Conservation (phyloP, 768 basidiomycete species). For the Kwoniella botswanensis region DNA sequence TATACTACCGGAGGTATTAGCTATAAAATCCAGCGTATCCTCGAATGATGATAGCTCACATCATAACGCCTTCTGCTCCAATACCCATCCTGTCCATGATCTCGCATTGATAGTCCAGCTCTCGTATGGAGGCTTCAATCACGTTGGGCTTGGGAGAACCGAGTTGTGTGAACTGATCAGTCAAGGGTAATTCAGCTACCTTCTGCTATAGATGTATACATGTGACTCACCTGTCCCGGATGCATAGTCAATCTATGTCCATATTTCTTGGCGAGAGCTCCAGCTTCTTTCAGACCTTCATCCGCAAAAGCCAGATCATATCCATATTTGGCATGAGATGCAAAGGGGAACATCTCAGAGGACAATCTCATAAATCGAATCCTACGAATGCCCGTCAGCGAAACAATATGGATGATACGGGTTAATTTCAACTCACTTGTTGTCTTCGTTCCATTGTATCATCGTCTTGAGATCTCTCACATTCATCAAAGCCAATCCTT, state of each 20-base stretch:
- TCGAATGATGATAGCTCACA: slow-evolving; percentile 60
- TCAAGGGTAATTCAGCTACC: neutral
- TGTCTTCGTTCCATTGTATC: slow-evolving; percentile 86
- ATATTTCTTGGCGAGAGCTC: slow-evolving; percentile 70
- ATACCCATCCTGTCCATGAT: slow-evolving; percentile 81
- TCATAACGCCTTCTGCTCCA: slow-evolving; percentile 83
- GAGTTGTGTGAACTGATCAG: slow-evolving; percentile 62
- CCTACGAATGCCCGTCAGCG: slow-evolving; percentile 57
- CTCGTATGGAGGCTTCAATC: slow-evolving; percentile 74
- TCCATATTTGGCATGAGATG: slow-evolving; percentile 73
- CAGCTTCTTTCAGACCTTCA: slow-evolving; percentile 66
- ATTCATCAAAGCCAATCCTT: slow-evolving; percentile 78
- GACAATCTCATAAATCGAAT: slow-evolving; percentile 89
- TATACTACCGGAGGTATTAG: slow-evolving; percentile 18
- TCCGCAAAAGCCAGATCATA: slow-evolving; percentile 80
- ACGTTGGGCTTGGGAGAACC: slow-evolving; percentile 79
- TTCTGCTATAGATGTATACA: neutral
- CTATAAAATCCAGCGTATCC: neutral
- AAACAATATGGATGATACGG: slow-evolving; percentile 5
- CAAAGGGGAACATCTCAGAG: slow-evolving; percentile 92
- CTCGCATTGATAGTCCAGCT: slow-evolving; percentile 83
- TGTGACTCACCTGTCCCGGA: slow-evolving; percentile 75
- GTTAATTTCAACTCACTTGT: slow-evolving; percentile 62
- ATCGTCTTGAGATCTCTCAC: slow-evolving; percentile 71
- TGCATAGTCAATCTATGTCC: slow-evolving; percentile 83